Evolutionary conservation across 352 stramenopile species (phyloP).

Genomic region (Phytopythium sindhum): DNA sequence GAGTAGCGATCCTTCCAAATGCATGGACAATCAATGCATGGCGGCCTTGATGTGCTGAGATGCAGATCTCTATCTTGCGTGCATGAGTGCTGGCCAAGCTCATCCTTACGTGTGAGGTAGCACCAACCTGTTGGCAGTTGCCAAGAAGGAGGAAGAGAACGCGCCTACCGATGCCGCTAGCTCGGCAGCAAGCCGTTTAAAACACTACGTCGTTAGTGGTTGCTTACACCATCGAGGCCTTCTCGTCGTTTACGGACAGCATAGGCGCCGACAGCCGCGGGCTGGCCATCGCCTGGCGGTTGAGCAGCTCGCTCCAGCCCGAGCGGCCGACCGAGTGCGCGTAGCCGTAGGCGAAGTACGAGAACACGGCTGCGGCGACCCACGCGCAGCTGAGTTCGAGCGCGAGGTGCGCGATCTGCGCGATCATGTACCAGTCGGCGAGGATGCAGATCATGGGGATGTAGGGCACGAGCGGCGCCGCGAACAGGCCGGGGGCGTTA

Average conservation of each 20-base stretch:
- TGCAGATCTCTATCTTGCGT: too few species aligned
- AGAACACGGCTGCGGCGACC: constrained; percentile 34
- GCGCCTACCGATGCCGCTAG: too few species aligned
- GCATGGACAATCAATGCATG: too few species aligned
- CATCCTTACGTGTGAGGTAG: too few species aligned
- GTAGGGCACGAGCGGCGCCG: constrained; percentile 40
- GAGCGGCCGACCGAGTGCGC: constrained; percentile 34
- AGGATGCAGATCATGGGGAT: constrained; percentile 40
- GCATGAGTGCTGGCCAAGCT: too few species aligned
- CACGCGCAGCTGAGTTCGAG: constrained; percentile 34
- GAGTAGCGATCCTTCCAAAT: too few species aligned
- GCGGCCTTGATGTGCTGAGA: too few species aligned
- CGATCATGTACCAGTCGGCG: constrained; percentile 46
- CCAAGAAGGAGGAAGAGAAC: too few species aligned
- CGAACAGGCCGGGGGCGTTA: constrained; percentile 30
- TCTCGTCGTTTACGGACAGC: constrained; percentile 16
- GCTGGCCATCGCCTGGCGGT: constrained; percentile 22
- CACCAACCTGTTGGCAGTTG: too few species aligned
- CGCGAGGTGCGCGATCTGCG: constrained; percentile 37
- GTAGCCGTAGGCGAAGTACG: constrained; percentile 49
- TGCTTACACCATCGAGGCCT: background rate
- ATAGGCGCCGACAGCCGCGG: constrained; percentile 30
- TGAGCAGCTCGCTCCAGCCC: constrained; percentile 34
- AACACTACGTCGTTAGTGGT: too few species aligned
- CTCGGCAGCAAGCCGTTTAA: too few species aligned